Evolutionary conservation across 1,139 yeast species (phyloP).

Genomic region (Spencermartinsiella ligniputridi): DNA sequence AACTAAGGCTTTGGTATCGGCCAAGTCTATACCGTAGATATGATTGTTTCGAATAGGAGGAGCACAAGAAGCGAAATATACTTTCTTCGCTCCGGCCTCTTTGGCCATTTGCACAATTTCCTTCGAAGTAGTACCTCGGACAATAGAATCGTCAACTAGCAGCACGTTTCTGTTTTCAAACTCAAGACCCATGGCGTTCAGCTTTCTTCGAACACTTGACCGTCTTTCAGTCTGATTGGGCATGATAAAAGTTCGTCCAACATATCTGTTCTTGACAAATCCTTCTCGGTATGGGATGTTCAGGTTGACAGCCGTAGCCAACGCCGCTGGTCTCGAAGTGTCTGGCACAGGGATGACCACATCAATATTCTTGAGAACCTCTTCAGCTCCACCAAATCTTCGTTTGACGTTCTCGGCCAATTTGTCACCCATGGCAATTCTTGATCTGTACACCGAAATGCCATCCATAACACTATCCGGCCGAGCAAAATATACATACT

Average conservation of each 20-base stretch:
- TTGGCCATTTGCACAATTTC: conserved; percentile 97
- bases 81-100: conserved; percentile 94
- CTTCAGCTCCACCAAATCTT: conserved; percentile 47
- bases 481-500: conserved; percentile 95
- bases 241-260: conserved; percentile 97
- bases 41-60: conserved; percentile 95
- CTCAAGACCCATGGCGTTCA: conserved; percentile 95
- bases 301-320: conserved; percentile 82
- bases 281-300: conserved; percentile 92
- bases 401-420: conserved; percentile 67
- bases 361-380: conserved; percentile 58
- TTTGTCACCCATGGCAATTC: conserved; percentile 91
- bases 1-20: conserved; percentile 90
- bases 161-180: conserved; percentile 82
- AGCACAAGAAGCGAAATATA: conserved; percentile 93
- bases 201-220: conserved; percentile 87
- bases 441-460: conserved; percentile 84
- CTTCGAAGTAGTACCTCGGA: conserved; percentile 93
- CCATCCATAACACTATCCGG: conserved; percentile 97
- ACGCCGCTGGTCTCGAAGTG: conserved; percentile 90
- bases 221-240: conserved; percentile 95
- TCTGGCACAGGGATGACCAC: conserved; percentile 98
- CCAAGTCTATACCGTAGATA: conserved; percentile 94
- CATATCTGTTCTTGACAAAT: conserved; percentile 91
- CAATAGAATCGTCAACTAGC: conserved; percentile 94